These are phyloP conservation scores for Coniella lustricola DNA, from an alignment of 2,329 filamentous ascomycete genomes.

Conservation along the genomic window DNA sequence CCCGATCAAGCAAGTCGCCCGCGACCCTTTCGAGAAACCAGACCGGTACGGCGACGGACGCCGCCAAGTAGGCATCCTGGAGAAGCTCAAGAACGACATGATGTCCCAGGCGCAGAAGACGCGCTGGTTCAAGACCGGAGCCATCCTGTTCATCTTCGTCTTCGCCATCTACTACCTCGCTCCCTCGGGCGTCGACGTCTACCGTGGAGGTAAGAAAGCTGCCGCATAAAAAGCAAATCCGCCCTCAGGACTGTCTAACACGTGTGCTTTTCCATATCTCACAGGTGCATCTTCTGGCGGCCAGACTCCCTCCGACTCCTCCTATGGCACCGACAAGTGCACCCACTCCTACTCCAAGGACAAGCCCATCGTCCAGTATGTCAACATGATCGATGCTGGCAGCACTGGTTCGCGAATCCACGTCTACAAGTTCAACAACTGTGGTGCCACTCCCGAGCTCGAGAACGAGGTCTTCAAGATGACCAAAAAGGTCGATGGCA, in stretches of 20 bases:
- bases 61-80: constrained; percentile 40
- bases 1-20: constrained; percentile 47
- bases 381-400: constrained; percentile 96
- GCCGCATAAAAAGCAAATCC: no score
- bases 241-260: not conserved
- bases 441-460: constrained; percentile 86
- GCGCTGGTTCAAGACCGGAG: constrained; percentile 59
- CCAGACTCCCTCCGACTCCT: constrained; percentile 51
- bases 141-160: constrained; percentile 52
- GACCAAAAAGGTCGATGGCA: constrained; percentile 76
- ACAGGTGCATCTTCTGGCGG: constrained; percentile 29
- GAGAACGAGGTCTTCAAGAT: constrained; percentile 90
- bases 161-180: constrained; percentile 59
- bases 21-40: constrained; percentile 60
- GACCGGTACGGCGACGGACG: constrained; percentile 48
- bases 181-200: constrained; percentile 49
- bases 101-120: constrained; percentile 59
- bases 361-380: constrained; percentile 94
- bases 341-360: constrained; percentile 74
- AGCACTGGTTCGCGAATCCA: constrained; percentile 97
- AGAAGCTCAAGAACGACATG: constrained; percentile 50
- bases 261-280: not conserved
- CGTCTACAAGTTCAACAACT: constrained; percentile 99
- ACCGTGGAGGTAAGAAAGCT: constrained; percentile 41
- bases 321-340: constrained; percentile 67